A percentile compares a stretch with the other conserved stretches of the same genome.
phyloP scores from a whole-genome alignment of 139 green algal species.

The Micractinium conductrix region DNA sequence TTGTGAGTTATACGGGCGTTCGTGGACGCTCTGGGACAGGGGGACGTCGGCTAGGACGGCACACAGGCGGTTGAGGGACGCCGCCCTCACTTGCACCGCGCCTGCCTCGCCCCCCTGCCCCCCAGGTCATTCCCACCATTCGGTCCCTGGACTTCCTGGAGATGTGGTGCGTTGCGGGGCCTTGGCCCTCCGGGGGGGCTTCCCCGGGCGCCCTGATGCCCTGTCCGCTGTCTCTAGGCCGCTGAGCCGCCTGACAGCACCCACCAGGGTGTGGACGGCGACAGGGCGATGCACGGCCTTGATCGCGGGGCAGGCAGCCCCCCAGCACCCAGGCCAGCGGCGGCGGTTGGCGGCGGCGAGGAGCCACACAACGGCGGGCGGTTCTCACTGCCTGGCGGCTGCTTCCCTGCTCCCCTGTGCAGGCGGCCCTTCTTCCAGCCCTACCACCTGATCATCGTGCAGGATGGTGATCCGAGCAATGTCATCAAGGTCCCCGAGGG shows the following conservation, averaged over 20 bases:
- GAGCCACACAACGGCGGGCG: too few species aligned
- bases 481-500: conserved; percentile 79
- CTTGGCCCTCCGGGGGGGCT: neutral
- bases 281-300: too few species aligned
- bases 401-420: neutral
- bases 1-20: too few species aligned
- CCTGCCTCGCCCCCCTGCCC: too few species aligned
- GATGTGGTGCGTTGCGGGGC: conserved; percentile 58
- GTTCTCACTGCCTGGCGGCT: neutral
- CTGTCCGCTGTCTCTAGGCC: neutral
- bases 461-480: conserved; percentile 89
- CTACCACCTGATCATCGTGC: conserved; percentile 93
- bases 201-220: neutral
- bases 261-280: too few species aligned
- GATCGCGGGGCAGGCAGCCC: neutral
- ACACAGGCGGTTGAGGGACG: too few species aligned
- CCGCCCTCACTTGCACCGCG: too few species aligned
- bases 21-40: too few species aligned
- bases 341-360: too few species aligned
- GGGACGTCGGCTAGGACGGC: too few species aligned
- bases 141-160: conserved; percentile 88
- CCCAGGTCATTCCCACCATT: conserved; percentile 89
- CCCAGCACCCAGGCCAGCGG: neutral
- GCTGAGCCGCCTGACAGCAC: too few species aligned
- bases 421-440: conserved; percentile 88